Evolutionary conservation across 306 rosid species (phyloP).

Genomic region (Cucumis hystrix): DNA sequence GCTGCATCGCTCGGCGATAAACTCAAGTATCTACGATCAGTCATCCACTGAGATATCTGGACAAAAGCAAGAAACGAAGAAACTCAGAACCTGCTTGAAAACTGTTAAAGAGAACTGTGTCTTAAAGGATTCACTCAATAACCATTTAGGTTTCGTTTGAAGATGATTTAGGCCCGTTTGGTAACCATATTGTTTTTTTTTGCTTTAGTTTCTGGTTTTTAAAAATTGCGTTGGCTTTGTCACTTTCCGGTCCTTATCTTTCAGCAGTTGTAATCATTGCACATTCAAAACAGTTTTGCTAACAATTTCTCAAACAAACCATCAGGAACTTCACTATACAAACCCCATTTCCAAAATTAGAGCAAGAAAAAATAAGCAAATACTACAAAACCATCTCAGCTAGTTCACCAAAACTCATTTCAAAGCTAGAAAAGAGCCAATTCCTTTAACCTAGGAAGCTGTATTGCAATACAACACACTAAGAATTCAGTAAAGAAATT

Average conservation of each 20-base stretch:
- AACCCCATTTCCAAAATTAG: neutral
- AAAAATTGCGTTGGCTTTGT: no score
- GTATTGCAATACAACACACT: neutral
- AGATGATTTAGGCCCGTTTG: no score
- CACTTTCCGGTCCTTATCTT: neutral
- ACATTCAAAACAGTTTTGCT: neutral
- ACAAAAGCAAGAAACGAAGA: neutral
- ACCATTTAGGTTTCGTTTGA: no score
- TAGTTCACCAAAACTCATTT: neutral
- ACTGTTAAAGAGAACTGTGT: neutral
- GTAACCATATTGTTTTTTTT: neutral
- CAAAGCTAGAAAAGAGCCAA: neutral
- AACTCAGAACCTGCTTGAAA: neutral
- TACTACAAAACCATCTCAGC: neutral
- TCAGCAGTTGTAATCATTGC: neutral
- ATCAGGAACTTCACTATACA: neutral
- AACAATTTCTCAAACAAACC: neutral
- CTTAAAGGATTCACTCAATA: no score
- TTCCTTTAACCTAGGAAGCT: neutral
- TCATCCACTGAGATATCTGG: constrained; percentile 30
- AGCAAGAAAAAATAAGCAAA: neutral
- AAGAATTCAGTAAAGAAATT: neutral
- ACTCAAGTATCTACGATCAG: constrained; percentile 15
- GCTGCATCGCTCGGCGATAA: constrained; percentile 21
- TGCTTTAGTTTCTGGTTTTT: neutral